phyloP scores from a whole-genome alignment of 2,329 filamentous ascomycete genomes.

The Aureobasidium sp. region DNA sequence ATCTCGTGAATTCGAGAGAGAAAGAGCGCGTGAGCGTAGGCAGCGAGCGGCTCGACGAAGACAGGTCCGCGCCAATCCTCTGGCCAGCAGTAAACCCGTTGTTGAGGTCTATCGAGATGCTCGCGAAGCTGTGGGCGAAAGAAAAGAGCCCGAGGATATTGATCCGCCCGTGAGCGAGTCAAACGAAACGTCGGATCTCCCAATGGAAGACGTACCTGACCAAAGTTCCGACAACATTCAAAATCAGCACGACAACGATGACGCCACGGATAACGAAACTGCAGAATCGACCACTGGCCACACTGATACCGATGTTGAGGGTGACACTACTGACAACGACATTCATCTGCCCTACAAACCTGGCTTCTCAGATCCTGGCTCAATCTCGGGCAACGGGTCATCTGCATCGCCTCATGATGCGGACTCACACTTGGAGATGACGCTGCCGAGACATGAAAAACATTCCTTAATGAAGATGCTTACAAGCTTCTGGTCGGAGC shows the following conservation, averaged over 20 bases:
- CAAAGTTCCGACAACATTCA: neutral
- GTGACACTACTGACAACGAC: conserved; percentile 60
- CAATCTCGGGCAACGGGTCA: conserved; percentile 41
- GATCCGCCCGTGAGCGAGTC: neutral
- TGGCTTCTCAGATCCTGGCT: conserved; percentile 28
- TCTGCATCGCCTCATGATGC: conserved; percentile 45
- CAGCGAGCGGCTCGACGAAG: conserved; percentile 70
- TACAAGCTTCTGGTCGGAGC: conserved; percentile 96
- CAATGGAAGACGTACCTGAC: conserved; percentile 11
- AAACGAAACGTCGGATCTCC: neutral
- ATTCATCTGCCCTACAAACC: conserved; percentile 54
- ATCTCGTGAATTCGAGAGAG: conserved; percentile 92
- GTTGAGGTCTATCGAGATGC: conserved; percentile 95
- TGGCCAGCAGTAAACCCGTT: conserved; percentile 88
- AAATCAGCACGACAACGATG: conserved; percentile 13
- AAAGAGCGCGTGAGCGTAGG: conserved; percentile 76
- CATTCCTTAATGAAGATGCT: conserved; percentile 91
- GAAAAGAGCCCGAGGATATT: neutral
- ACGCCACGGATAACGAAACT: conserved; percentile 25
- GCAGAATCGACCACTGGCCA: conserved; percentile 23
- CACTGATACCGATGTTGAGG: conserved; percentile 44
- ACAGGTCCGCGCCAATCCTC: conserved; percentile 73
- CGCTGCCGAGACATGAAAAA: conserved; percentile 87
- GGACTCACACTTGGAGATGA: conserved; percentile 53
- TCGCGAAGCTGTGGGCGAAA: conserved; percentile 65